phyloP scores from a whole-genome alignment of 2,329 filamentous ascomycete species.

The Knufia fluminis region DNA sequence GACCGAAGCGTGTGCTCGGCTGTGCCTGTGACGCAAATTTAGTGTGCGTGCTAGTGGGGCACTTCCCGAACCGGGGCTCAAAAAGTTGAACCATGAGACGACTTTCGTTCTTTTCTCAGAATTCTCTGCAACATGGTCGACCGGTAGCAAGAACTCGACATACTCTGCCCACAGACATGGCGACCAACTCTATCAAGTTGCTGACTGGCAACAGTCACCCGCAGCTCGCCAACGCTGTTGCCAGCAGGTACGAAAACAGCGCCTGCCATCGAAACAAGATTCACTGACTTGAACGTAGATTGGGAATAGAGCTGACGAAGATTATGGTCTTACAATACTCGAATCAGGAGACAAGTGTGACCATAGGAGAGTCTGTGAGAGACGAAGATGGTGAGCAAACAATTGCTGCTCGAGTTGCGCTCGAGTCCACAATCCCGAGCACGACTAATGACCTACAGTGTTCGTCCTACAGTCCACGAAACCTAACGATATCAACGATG shows the following conservation, averaged over 20 bases:
- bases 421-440: neutral
- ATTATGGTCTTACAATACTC: constrained; percentile 61
- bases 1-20: neutral
- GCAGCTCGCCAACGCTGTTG: constrained; percentile 59
- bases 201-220: constrained; percentile 69
- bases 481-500: constrained; percentile 94
- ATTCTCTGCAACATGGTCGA: constrained; percentile 15
- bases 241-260: constrained; percentile 48
- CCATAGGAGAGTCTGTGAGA: constrained; percentile 88
- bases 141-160: constrained; percentile 15
- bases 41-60: neutral
- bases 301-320: constrained; percentile 59
- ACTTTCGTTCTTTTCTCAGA: constrained; percentile 9
- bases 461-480: constrained; percentile 95
- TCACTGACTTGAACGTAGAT: constrained; percentile 32
- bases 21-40: constrained; percentile 1
- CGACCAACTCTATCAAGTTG: constrained; percentile 60
- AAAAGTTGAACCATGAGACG: constrained; percentile 2
- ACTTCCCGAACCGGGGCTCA: constrained; percentile 2
- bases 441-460: constrained; percentile 38
- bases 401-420: constrained; percentile 8
- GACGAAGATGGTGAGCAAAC: constrained; percentile 76
- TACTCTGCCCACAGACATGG: constrained; percentile 40
- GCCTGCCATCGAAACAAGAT: neutral
- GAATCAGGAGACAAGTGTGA: constrained; percentile 58